These are phyloP conservation scores for Canavalia ensiformis DNA, from an alignment of 306 rosid genomes.

Conservation along the genomic window DNA sequence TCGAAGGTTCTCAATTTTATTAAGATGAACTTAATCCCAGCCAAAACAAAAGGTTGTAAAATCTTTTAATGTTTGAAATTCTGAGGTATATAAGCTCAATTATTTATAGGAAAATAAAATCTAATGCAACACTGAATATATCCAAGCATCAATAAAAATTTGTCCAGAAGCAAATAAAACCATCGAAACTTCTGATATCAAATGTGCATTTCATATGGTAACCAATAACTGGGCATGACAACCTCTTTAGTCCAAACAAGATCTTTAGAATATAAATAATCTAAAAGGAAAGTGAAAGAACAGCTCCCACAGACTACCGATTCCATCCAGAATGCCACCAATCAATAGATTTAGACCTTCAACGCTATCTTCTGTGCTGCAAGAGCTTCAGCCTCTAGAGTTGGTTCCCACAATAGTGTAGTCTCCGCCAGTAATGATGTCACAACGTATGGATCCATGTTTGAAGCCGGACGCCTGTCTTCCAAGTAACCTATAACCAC, in stretches of 20 bases:
- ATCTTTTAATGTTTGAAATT: background rate
- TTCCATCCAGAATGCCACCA: conserved; percentile 45
- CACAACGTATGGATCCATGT: conserved; percentile 98
- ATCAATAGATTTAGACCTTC: conserved; percentile 66
- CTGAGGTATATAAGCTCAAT: conserved; percentile 36
- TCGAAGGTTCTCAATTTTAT: conserved; percentile 16
- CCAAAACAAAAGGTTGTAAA: background rate
- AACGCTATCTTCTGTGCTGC: conserved; percentile 91
- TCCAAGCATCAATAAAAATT: conserved; percentile 49
- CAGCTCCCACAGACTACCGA: conserved; percentile 22
- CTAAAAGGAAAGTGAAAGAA: conserved; percentile 50
- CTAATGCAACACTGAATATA: conserved; percentile 15
- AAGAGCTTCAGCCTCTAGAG: conserved; percentile 97
- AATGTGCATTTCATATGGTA: conserved; percentile 49
- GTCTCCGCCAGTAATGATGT: conserved; percentile 85
- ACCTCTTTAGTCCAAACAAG: conserved; percentile 61
- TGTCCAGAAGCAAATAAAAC: conserved; percentile 46
- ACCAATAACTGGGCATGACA: conserved; percentile 51
- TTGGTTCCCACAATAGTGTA: conserved; percentile 90
- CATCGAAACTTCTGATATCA: conserved; percentile 50
- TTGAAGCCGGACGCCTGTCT: conserved; percentile 98
- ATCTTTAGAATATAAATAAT: conserved; percentile 57
- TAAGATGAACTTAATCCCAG: conserved; percentile 10
- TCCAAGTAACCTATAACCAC: conserved; percentile 88
- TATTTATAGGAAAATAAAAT: conserved; percentile 4